Conservation (phyloP, 2,329 filamentous ascomycete species). For the Fusarium citri region DNA sequence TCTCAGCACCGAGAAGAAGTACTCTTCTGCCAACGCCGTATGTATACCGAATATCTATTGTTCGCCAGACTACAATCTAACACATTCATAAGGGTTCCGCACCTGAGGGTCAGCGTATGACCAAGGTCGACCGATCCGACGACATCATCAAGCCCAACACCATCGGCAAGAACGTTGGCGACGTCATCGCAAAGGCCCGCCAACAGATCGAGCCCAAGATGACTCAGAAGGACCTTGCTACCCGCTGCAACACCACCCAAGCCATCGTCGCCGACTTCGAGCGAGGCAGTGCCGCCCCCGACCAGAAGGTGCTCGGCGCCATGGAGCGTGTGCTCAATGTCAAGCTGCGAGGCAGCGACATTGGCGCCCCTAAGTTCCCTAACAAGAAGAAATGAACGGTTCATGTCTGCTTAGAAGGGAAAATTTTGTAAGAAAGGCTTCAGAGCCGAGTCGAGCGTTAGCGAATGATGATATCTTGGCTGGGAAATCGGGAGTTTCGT, state of each 20-base stretch:
- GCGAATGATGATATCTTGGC: conserved; percentile 46
- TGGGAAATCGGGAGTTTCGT: conserved; percentile 45
- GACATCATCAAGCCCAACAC: conserved; percentile 98
- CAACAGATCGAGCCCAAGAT: conserved; percentile 90
- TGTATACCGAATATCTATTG: conserved; percentile 18
- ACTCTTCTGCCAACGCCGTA: conserved; percentile 75
- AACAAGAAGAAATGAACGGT: conserved; percentile 69
- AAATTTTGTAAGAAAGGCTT: conserved; percentile 41
- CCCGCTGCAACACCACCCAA: conserved; percentile 88
- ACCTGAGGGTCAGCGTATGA: conserved; percentile 89
- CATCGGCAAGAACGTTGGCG: conserved; percentile 81
- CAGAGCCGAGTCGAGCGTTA: conserved; percentile 47
- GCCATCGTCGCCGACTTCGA: conserved; percentile 87
- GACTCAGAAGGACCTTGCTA: conserved; percentile 90
- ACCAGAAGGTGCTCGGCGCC: conserved; percentile 81
- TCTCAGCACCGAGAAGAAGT: conserved; percentile 92
- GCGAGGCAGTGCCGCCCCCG: conserved; percentile 79
- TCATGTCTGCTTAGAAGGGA: conserved; percentile 2
- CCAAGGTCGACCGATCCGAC: conserved; percentile 96
- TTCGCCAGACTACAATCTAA: conserved; percentile 24
- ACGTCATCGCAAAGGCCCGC: conserved; percentile 83
- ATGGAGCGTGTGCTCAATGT: conserved; percentile 91
- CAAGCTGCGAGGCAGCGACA: conserved; percentile 86
- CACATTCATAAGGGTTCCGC: conserved; percentile 41
- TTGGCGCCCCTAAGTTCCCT: conserved; percentile 84